Evolutionary conservation across 257 asterid genomes (phyloP).

Genomic region (Parsonsia alboflavescens): DNA sequence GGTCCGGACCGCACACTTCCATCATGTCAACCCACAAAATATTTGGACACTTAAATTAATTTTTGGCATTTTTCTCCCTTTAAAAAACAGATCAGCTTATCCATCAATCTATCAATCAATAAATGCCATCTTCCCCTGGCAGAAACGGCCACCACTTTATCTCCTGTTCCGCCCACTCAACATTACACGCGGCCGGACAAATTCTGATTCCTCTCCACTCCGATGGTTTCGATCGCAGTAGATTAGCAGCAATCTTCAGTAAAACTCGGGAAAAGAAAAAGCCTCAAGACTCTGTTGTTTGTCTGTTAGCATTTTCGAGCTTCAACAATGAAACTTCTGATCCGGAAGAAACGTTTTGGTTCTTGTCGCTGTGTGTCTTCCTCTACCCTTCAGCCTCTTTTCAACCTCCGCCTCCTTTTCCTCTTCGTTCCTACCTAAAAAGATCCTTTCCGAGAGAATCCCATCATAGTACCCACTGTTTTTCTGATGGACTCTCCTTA

Average conservation of each 20-base stretch:
- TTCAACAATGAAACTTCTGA: conserved; percentile 7
- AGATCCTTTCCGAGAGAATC: background rate
- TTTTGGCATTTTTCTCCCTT: background rate
- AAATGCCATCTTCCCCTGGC: background rate
- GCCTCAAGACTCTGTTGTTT: background rate
- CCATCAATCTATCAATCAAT: background rate
- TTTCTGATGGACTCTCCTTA: conserved; percentile 23
- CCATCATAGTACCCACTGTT: background rate
- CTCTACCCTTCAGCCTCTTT: conserved; percentile 24
- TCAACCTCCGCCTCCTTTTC: conserved; percentile 33
- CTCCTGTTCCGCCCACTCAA: too few relatives aligned
- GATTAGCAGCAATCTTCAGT: background rate
- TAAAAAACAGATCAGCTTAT: conserved; percentile 3
- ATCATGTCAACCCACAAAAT: background rate
- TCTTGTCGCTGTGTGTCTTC: conserved; percentile 20
- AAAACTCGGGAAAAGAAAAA: background rate
- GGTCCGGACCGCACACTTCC: too few relatives aligned
- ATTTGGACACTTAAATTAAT: background rate
- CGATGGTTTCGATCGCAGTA: background rate
- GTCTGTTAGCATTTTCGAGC: background rate
- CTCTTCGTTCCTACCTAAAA: conserved; percentile 41
- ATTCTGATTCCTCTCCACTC: background rate
- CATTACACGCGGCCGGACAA: background rate
- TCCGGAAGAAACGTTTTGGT: conserved; percentile 18
- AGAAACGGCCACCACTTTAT: background rate